Evolutionary conservation across 2,329 filamentous ascomycete genomes (phyloP), one percentile per base, ranked within the genome.

Genomic region (Diplodia mutila): DNA sequence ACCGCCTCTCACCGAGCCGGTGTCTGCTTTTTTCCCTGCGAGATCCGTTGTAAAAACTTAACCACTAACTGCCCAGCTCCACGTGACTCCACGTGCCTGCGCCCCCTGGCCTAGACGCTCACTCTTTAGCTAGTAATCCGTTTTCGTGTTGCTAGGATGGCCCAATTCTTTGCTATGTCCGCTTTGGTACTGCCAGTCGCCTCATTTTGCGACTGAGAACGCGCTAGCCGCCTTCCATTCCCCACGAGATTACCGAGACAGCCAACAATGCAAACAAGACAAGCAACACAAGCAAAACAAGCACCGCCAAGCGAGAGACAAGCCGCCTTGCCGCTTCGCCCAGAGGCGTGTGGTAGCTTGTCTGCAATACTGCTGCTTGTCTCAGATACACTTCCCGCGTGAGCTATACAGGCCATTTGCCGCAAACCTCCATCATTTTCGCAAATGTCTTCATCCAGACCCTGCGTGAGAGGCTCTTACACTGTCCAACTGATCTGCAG

Each of bases 151-250:
- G 18, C 52, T 54, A 54, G 16, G 27, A 14, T 59, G 34, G 25
- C 42, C 55, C 37, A 23, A 34, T 25, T 46, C n/a, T 25, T 21
- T 4, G 14, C 18, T 16, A n/a, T 32, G 7, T 18, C 37, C 23
- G 12, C 9, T 29, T 29, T 18, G 23, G 23, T 25, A 25, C 12
- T 42, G 16, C 6, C 29, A 16, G 46, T 18, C 18, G 25, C 9
- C 25, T 18, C 42, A 25, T 29, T 25, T 14, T 6, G 29, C 23
- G n/a, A 32, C 5, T 48, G 49, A 51, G 59, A 51, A 63, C 59
- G 59, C 59, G 46, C 57, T 51, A 51, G 57, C 21, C 34, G 39
- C 14, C 55, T 27, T 61, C 57, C 59, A 63, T 63, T 63, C 59
- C 59, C 27, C 46, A 25, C 2, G 59, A 63, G 29, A 63, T 63